Conservation (phyloP, 495 filamentous ascomycete genomes). For the Penicillium atrosanguineum region DNA sequence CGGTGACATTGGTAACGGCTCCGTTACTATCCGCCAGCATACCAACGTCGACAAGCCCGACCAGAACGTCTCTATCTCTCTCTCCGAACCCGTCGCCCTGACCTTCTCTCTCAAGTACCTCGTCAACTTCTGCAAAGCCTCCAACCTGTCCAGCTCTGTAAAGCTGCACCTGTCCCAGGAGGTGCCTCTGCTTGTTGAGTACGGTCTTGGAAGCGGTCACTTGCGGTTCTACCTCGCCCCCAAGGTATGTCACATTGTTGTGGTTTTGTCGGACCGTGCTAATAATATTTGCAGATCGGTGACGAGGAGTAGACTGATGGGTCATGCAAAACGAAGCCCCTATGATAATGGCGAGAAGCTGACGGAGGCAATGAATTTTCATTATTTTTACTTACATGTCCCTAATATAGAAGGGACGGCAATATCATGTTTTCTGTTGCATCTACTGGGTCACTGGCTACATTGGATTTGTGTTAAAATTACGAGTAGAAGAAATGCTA, state of each 20-base stretch:
- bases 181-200: constrained; percentile 94
- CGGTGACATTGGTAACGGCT: constrained; percentile 94
- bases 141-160: constrained; percentile 75
- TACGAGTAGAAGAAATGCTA: background rate
- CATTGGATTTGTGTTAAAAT: background rate
- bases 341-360: constrained; percentile 36
- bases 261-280: background rate
- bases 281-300: constrained; percentile 61
- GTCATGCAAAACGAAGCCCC: constrained; percentile 22
- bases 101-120: constrained; percentile 99
- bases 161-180: constrained; percentile 93
- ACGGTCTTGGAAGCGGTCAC: constrained; percentile 80
- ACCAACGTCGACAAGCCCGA: constrained; percentile 88
- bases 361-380: constrained; percentile 32
- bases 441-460: constrained; percentile 1
- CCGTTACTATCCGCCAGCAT: constrained; percentile 87
- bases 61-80: constrained; percentile 79
- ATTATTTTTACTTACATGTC: constrained; percentile 21
- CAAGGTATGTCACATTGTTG: constrained; percentile 62
- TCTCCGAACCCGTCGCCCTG: constrained; percentile 88
- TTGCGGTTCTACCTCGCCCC: constrained; percentile 96
- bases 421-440: constrained; percentile 13
- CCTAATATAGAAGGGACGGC: constrained; percentile 17
- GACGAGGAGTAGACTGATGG: constrained; percentile 72
- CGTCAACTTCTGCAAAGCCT: constrained; percentile 99